Evolutionary conservation across 2,329 filamentous ascomycete genomes (phyloP).

Genomic region (Triangularia verruculosa): DNA sequence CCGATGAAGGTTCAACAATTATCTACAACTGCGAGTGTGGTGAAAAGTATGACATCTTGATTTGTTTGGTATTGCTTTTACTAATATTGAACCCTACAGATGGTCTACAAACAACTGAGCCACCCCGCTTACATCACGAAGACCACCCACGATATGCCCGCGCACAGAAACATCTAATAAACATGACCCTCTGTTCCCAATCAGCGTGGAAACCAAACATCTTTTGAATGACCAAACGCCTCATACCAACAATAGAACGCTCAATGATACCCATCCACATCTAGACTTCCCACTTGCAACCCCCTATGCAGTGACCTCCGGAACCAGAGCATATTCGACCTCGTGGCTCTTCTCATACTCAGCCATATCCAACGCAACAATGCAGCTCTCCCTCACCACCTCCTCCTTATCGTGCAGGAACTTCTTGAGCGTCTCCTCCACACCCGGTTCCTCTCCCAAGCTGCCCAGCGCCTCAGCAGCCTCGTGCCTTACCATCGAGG

Average conservation of each 20-base stretch:
- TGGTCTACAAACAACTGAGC: slow-evolving; percentile 31
- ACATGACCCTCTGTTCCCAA: slow-evolving; percentile 3
- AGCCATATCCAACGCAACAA: slow-evolving; percentile 96
- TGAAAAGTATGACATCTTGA: slow-evolving; percentile 62
- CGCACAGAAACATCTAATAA: slow-evolving; percentile 5
- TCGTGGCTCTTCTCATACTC: slow-evolving; percentile 91
- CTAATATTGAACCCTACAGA: slow-evolving; percentile 20
- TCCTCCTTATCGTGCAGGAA: slow-evolving; percentile 89
- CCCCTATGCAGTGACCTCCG: slow-evolving; percentile 50
- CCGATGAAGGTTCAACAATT: slow-evolving; percentile 91
- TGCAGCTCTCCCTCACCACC: slow-evolving; percentile 90
- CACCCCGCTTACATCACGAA: background rate
- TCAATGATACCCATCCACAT: background rate
- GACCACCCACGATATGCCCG: slow-evolving; percentile 7
- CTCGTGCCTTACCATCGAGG: slow-evolving; percentile 96
- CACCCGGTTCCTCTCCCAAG: slow-evolving; percentile 87
- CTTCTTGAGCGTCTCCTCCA: slow-evolving; percentile 77
- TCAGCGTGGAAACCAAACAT: slow-evolving; percentile 8
- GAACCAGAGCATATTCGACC: slow-evolving; percentile 88
- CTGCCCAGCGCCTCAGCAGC: slow-evolving; percentile 94
- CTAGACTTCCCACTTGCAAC: slow-evolving; percentile 9
- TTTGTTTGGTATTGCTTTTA: background rate
- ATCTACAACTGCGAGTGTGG: slow-evolving; percentile 89
- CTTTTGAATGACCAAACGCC: slow-evolving; percentile 21
- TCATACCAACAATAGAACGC: slow-evolving; percentile 16